These are phyloP conservation scores for Aphanomyces invadans DNA, from an alignment of 352 stramenopile genomes.

Conservation along the genomic window DNA sequence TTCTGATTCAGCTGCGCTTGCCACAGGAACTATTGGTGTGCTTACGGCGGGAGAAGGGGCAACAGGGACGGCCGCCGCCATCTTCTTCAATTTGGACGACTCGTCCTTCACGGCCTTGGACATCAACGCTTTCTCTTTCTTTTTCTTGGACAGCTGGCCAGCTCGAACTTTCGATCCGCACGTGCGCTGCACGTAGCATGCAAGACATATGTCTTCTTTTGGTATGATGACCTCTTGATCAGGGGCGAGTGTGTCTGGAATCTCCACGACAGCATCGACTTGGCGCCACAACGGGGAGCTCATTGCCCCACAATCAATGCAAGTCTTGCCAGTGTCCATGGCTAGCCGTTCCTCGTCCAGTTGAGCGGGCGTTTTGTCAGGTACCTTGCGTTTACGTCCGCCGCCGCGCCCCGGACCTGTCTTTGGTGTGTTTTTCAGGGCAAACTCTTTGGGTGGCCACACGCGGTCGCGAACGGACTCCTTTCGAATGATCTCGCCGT, in stretches of 20 bases:
- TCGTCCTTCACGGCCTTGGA: slow-evolving; percentile 19
- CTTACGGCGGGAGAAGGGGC: not conserved
- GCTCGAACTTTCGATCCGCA: slow-evolving; percentile 1
- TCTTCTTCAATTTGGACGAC: not conserved
- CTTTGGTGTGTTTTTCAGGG: slow-evolving; percentile 46
- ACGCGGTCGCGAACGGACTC: slow-evolving; percentile 44
- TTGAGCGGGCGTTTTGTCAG: slow-evolving; percentile 22
- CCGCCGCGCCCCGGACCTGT: slow-evolving; percentile 42
- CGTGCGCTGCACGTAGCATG: slow-evolving; percentile 54
- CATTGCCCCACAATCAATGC: slow-evolving; percentile 7
- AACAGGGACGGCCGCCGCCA: not conserved
- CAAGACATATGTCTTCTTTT: slow-evolving; percentile 49
- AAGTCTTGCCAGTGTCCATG: slow-evolving; percentile 1
- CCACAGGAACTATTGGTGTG: not conserved
- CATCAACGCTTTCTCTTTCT: slow-evolving; percentile 11
- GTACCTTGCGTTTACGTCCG: slow-evolving; percentile 30
- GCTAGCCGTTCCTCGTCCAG: slow-evolving; percentile 21
- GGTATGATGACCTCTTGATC: slow-evolving; percentile 13
- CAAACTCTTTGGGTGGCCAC: slow-evolving; percentile 72
- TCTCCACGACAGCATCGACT: slow-evolving; percentile 13
- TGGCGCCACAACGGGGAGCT: slow-evolving; percentile 18
- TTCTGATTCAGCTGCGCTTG: too few species aligned
- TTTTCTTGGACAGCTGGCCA: not conserved
- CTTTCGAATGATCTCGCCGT: slow-evolving; percentile 18
- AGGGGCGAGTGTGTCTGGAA: not conserved